Conservation (phyloP, 2,329 filamentous ascomycete genomes). For the Tolypocladium capitatum region DNA sequence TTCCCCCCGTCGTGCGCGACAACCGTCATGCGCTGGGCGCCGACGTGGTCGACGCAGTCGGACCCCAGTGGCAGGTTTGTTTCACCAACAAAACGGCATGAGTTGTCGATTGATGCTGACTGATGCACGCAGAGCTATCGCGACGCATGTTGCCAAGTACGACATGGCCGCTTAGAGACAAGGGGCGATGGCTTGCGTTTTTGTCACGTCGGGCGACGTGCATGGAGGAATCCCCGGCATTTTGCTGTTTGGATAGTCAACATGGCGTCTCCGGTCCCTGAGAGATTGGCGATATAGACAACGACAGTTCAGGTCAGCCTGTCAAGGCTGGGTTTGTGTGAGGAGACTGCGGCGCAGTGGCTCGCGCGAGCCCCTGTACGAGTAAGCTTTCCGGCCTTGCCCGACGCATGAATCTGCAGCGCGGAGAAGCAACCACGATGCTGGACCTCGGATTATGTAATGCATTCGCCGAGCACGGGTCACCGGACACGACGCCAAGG, state of each 20-base stretch:
- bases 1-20: slow-evolving; percentile 85
- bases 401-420: not conserved
- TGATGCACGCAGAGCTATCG: slow-evolving; percentile 47
- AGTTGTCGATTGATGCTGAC: slow-evolving; percentile 7
- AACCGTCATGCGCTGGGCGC: slow-evolving; percentile 93
- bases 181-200: not conserved
- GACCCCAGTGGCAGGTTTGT: slow-evolving; percentile 80
- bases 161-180: slow-evolving; percentile 27
- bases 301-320: not conserved
- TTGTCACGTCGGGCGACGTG: not conserved
- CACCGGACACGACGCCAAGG: no score
- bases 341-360: not conserved
- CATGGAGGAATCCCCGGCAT: not conserved
- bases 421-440: not conserved
- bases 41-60: slow-evolving; percentile 92
- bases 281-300: not conserved
- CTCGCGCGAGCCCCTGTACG: not conserved
- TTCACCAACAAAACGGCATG: not conserved
- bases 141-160: slow-evolving; percentile 66
- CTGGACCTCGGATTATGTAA: not conserved
- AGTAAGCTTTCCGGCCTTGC: not conserved
- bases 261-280: not conserved
- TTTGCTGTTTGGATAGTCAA: no score
- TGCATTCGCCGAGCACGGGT: not conserved
- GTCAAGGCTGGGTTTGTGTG: not conserved